Percentiles rank a stretch among this genome's conserved stretches.
Evolutionary conservation across 169 alveolate genomes (phyloP).

Genomic region (Perkinsus marinus): DNA sequence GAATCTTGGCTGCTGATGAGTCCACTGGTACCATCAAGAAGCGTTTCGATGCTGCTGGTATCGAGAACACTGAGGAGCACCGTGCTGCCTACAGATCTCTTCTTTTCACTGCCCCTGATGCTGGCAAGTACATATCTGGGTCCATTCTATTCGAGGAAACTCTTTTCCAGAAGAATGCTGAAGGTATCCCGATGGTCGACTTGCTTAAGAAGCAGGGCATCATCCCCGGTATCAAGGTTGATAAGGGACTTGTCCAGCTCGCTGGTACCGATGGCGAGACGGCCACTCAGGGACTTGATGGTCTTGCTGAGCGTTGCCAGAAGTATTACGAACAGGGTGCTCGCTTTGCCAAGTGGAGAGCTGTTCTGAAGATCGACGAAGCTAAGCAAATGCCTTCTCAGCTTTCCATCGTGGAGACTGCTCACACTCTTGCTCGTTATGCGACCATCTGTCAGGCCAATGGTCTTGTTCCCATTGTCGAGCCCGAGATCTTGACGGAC

Average conservation of each 20-base stretch:
- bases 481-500: conserved; percentile 95
- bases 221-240: conserved; percentile 95
- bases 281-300: conserved; percentile 82
- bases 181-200: conserved; percentile 70
- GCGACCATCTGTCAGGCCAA: conserved; percentile 94
- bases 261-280: conserved; percentile 78
- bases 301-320: conserved; percentile 85
- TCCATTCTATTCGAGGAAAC: conserved; percentile 97
- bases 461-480: conserved; percentile 96
- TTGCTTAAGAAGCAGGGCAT: conserved; percentile 75
- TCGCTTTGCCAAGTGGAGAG: conserved; percentile 99
- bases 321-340: conserved; percentile 93
- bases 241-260: conserved; percentile 77
- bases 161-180: conserved; percentile 73
- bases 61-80: conserved; percentile 87
- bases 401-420: conserved; percentile 79
- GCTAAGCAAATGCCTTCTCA: conserved; percentile 75
- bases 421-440: conserved; percentile 95
- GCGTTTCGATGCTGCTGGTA: conserved; percentile 43
- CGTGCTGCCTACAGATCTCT: conserved; percentile 89
- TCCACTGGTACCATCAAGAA: conserved; percentile 79
- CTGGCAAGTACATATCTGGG: conserved; percentile 89
- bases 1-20: conserved; percentile 98
- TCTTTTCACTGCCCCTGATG: conserved; percentile 78
- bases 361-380: conserved; percentile 82